Base-by-base conservation (phyloP, 163 green algal genomes). In the Chlorella variabilis region DNA sequence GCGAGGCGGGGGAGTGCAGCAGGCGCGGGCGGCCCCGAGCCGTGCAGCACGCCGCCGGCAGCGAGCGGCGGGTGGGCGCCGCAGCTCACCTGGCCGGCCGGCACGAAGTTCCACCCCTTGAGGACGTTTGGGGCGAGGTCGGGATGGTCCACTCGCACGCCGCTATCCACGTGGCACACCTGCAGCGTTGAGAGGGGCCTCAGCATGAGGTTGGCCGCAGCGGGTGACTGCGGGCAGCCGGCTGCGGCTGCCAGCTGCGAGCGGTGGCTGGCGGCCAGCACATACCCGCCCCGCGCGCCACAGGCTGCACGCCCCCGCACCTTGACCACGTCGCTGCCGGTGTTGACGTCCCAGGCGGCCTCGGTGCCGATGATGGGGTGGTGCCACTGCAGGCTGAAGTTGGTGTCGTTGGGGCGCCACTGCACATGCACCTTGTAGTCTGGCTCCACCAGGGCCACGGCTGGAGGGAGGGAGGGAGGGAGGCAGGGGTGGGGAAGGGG, bases 141-240 rank as follows among this genome's bases (percentile, higher is more conserved):
- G 18, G 89, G 89, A 70, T 94, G 90, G 56, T 88, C 81, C 21
- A 86, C 73, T 18, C 89, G 77, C 31, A 89, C 81, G 38, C 90
- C 90, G 31, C 85, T 91, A 71, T 94, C 90, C 65, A 94, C 89
- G 25, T 91, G 80, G 77, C 90, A 93, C 25, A 94, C 87, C 67
- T 86, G 70, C 54, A 84, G 41, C n/a, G n/a, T n/a, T n/a, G n/a
- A n/a, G n/a, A n/a, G n/a, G n/a, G n/a, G n/a, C n/a, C n/a, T n/a
- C n/a, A n/a, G n/a, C n/a, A n/a, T n/a, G n/a, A n/a, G n/a, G n/a
- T n/a, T n/a, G n/a, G n/a, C n/a, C n/a, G n/a, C n/a, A n/a, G n/a
- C n/a, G n/a, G n/a, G n/a, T n/a, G n/a, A n/a, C 17, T 11, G 25
- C 38, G 41, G 65, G 65, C 34, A 71, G 65, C 65, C 4, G 36